Percentiles rank a stretch among this genome's conserved stretches.
These are phyloP conservation scores for Hawksworthiomyces lignivorus DNA, from an alignment of 2,329 filamentous ascomycete species.

Conservation along the genomic window DNA sequence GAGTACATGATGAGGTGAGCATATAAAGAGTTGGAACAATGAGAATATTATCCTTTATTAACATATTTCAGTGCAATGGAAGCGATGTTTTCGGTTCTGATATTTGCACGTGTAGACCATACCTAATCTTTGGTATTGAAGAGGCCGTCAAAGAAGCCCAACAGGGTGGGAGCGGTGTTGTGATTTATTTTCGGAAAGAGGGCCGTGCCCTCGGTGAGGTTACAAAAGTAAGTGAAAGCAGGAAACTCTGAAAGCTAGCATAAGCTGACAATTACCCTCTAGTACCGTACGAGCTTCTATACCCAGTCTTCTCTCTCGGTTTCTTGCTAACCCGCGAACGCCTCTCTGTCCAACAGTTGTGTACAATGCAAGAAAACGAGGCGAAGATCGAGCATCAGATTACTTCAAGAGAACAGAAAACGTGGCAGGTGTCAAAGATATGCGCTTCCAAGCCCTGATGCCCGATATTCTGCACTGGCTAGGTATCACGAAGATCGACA, in stretches of 20 bases:
- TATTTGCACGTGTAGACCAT: constrained; percentile 93
- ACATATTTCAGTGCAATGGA: constrained; percentile 62
- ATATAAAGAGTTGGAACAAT: too few species aligned
- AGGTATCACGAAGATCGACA: constrained; percentile 95
- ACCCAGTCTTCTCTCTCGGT: neutral
- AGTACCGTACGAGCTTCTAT: constrained; percentile 15
- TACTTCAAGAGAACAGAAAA: constrained; percentile 98
- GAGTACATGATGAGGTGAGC: constrained; percentile 62
- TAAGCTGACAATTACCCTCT: constrained; percentile 1
- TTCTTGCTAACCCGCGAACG: constrained; percentile 3
- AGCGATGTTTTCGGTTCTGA: constrained; percentile 97
- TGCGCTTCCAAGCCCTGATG: constrained; percentile 98
- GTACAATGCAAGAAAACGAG: constrained; percentile 75
- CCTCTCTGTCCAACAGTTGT: constrained; percentile 35
- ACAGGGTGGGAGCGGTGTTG: constrained; percentile 84
- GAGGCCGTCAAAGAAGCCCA: constrained; percentile 97
- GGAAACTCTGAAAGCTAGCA: neutral
- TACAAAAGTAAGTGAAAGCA: constrained; percentile 63
- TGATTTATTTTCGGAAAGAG: constrained; percentile 98
- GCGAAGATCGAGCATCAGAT: constrained; percentile 72
- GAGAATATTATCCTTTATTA: neutral
- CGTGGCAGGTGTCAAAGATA: constrained; percentile 91
- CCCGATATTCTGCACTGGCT: constrained; percentile 97
- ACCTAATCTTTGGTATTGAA: constrained; percentile 93
- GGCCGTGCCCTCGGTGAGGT: constrained; percentile 91